Evolutionary conservation across 768 basidiomycete genomes (phyloP).

Genomic region (Lyophyllum atratum): DNA sequence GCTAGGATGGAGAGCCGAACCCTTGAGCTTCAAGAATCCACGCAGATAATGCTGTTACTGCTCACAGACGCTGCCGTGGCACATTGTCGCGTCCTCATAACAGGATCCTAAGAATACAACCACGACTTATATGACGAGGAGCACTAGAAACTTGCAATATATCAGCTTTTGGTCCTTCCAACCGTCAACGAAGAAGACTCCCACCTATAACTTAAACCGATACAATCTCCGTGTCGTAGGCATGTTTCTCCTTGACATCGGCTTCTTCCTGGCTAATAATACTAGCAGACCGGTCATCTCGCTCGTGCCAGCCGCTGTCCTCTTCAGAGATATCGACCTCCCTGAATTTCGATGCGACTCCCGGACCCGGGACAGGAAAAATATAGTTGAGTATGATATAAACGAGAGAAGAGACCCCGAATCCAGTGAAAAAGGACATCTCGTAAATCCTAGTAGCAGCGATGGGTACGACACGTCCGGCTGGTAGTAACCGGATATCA

Average conservation of each 20-base stretch:
- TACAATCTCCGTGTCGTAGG: background rate
- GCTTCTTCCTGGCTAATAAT: background rate
- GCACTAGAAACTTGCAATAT: too few species aligned
- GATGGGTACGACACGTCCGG: constrained; percentile 61
- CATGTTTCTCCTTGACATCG: background rate
- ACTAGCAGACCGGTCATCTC: background rate
- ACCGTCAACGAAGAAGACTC: too few species aligned
- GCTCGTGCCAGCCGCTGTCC: background rate
- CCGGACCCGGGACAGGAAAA: constrained; percentile 57
- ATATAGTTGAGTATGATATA: constrained; percentile 62
- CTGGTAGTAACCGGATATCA: constrained; percentile 26
- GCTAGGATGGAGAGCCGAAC: too few species aligned
- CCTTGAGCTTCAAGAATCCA: too few species aligned
- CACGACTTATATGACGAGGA: too few species aligned
- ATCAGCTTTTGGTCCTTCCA: too few species aligned
- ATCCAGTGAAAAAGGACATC: constrained; percentile 85
- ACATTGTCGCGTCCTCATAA: too few species aligned
- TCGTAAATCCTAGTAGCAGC: constrained; percentile 74
- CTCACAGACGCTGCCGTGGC: too few species aligned
- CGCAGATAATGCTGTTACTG: too few species aligned
- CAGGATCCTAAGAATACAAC: too few species aligned
- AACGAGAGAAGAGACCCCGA: constrained; percentile 63
- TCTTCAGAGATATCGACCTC: background rate
- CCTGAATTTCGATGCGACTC: background rate
- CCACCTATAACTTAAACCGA: background rate